Evolutionary conservation across 1,139 yeast species (phyloP), one percentile per base, ranked within the genome.

Genomic region (Geotrichum phurueaensis): DNA sequence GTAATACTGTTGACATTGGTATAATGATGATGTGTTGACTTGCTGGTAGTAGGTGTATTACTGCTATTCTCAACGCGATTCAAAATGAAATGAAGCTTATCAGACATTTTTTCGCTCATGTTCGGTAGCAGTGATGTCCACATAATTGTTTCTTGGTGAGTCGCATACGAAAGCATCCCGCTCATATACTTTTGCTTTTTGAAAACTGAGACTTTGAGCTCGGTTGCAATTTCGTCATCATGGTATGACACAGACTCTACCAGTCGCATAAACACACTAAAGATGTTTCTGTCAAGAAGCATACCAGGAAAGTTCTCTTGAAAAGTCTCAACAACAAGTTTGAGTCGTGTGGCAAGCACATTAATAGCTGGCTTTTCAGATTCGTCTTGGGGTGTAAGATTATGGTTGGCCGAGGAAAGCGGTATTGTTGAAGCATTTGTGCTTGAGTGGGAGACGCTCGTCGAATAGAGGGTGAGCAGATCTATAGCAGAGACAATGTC

Each of bases 401-500:
- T 53, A 33, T 53, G 55, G 45, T 53, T 53, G 9, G 55, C 36
- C 18, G 55, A 39, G 20, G 55, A 53, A 39, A 53, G 45, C 2
- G 55, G 49, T 18, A 36, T 53, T 6, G 33, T 39, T 20, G 50
- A 22, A 12, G 49, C 55, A 39, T 36, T 53, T 4, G 57, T 18
- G 3, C 48, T 43, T 13, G 45, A 48, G 22, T 57, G 56, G 2
- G 57, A 57, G 22, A 51, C 59, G 15, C 50, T 63, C 58, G 63
- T 68, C 64, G 82, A 76, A 63, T 76, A 81, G 53, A 78, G 79
- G 57, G 77, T 74, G 65, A 84, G 77, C 58, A 75, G 78, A 33
- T 77, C 79, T 61, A 89, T 72, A 10, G 83, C 81, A 13, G 75
- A 73, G 25, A 80, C 80, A 62, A 87, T 80, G 66, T 83, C 83